Base-by-base conservation (phyloP, 768 basidiomycete species). In the Boletales sp. region DNA sequence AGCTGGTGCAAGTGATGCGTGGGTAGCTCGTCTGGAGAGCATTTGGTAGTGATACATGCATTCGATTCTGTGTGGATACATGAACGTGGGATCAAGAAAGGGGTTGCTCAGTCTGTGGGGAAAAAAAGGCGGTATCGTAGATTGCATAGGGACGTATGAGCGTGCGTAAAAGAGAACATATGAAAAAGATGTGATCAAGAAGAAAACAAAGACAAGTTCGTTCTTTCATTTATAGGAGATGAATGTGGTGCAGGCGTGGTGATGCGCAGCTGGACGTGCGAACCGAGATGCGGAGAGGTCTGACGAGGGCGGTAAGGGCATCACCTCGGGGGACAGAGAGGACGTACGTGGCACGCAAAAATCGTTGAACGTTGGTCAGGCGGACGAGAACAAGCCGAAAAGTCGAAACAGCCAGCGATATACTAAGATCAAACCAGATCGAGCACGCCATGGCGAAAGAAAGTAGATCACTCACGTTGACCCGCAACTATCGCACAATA, bases 311-410 rank as follows among this genome's bases (percentile, higher is more conserved):
- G 15, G 35, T 65, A 30, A 56, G 53, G 7, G 15, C 15, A 37
- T 36, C 27, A 18, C 43, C 35, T 37, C 21, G 31, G 27, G 37
- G 21, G 21, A 21, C 21, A 4, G 21, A 21, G 21, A 21, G 21
- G 21, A 21, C 21, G 21, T 21, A 21, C 21, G 4, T 21, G 21
- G 21, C 4, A 21, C n/a, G n/a, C 21, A 21, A 21, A 4, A 4
- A 21, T 21, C n/a, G n/a, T n/a, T n/a, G n/a, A n/a, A n/a, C n/a
- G n/a, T n/a, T 47, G 42, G 35, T 38, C 44, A 68, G 55, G 58
- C 52, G 55, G 57, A 59, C 51, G 55, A 55, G 31, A 67, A 47
- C 65, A 58, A 59, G 42, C 48, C 53, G 40, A 65, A 46, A 51
- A 58, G 35, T 54, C 37, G 53, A 37, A 64, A 50, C 40, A 67